A percentile compares a stretch with the other conserved stretches of the same genome.
phyloP scores from a whole-genome alignment of 176 grass and related monocot species.

The Avena eriantha region DNA sequence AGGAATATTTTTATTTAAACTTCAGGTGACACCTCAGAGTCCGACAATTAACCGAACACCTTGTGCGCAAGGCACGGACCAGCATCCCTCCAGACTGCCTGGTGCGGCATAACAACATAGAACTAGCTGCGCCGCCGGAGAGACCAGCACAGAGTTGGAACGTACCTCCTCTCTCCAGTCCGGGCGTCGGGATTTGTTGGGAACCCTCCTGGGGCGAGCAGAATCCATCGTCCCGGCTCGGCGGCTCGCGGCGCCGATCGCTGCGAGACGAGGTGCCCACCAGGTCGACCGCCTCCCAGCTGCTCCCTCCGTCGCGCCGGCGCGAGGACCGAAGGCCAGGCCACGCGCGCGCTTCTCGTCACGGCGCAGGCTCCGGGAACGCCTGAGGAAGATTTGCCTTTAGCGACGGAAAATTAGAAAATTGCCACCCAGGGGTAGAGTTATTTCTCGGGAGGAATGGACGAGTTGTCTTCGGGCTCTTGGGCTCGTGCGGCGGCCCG shows the following conservation, averaged over 20 bases:
- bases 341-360: conserved; percentile 22
- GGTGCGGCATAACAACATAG: background rate
- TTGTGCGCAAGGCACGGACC: background rate
- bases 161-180: conserved; percentile 80
- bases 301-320: background rate
- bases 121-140: background rate
- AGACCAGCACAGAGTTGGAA: conserved; percentile 13
- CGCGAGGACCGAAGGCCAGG: background rate
- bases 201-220: conserved; percentile 47
- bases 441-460: background rate
- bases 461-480: background rate
- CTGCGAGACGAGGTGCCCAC: background rate
- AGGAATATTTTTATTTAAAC: background rate
- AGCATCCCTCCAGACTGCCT: background rate
- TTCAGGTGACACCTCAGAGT: background rate
- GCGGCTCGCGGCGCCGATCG: no score
- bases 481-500: background rate
- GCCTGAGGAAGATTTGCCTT: conserved; percentile 8
- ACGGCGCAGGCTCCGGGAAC: background rate
- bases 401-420: background rate
- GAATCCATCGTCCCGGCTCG: conserved; percentile 54
- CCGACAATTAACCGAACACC: conserved; percentile 36
- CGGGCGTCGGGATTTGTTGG: conserved; percentile 62
- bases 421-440: background rate
- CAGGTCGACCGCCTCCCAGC: background rate